These are phyloP conservation scores for Botrytis galanthina DNA, from an alignment of 2,329 filamentous ascomycete species.

Conservation along the genomic window DNA sequence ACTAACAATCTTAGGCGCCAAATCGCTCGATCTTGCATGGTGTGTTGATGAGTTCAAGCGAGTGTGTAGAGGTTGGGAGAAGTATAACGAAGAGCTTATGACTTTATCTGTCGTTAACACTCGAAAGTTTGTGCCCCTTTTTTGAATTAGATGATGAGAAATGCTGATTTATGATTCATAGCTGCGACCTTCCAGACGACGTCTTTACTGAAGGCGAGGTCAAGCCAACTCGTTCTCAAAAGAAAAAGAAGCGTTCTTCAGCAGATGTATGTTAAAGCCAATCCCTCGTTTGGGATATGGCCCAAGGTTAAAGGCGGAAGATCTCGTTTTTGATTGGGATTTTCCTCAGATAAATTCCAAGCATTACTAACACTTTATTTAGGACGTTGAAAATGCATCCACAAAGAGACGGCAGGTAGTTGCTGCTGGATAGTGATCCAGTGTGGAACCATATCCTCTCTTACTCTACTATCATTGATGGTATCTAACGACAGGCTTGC, in stretches of 20 bases:
- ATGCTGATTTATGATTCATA: slow-evolving; percentile 43
- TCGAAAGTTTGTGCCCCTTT: slow-evolving; percentile 65
- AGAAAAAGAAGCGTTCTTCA: slow-evolving; percentile 38
- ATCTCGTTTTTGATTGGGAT: slow-evolving; percentile 17
- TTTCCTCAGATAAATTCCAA: slow-evolving; percentile 4
- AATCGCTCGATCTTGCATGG: slow-evolving; percentile 72
- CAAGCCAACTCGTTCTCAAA: slow-evolving; percentile 50
- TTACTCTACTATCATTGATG: slow-evolving; percentile 32
- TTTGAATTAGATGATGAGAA: not conserved
- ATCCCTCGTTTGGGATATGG: slow-evolving; percentile 19
- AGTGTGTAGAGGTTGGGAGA: slow-evolving; percentile 72
- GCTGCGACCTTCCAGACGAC: slow-evolving; percentile 84
- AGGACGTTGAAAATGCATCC: slow-evolving; percentile 33
- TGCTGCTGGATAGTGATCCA: slow-evolving; percentile 34
- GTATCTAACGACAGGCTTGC: slow-evolving; percentile 36
- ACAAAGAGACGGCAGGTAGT: slow-evolving; percentile 39
- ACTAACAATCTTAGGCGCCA: slow-evolving; percentile 54
- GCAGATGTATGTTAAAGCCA: slow-evolving; percentile 33
- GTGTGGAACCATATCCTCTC: slow-evolving; percentile 32
- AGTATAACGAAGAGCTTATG: slow-evolving; percentile 72
- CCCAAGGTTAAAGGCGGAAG: slow-evolving; percentile 19
- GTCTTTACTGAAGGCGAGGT: slow-evolving; percentile 80
- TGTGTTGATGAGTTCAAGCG: slow-evolving; percentile 85
- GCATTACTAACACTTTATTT: slow-evolving; percentile 30
- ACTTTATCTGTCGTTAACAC: slow-evolving; percentile 72